Evolutionary conservation across 164 flowering plant species (phyloP), one percentile per base, ranked within the genome.

Genomic region (Stephania japonica): DNA sequence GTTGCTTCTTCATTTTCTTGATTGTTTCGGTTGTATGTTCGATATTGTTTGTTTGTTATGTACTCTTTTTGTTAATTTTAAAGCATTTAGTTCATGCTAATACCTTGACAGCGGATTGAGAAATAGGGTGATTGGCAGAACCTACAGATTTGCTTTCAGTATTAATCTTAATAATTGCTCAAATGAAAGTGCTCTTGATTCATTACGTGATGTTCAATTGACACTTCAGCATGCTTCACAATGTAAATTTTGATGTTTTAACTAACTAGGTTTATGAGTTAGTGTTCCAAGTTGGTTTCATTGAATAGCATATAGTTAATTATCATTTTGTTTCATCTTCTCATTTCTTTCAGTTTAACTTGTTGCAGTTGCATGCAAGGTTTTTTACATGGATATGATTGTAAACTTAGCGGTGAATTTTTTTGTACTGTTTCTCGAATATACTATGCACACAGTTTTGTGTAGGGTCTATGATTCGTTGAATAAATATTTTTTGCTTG

Each of bases 341-440:
- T 25, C 47, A 65, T 25, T 62, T 16, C 47, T 65, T 67, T 77
- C 71, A 72, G 75, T 44, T 84, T 87, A 78, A 84, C 88, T 75
- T 81, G 42, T 67, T 86, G 78, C 78, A 86, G 89, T 84, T 88
- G 75, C 78, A 83, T 87, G 88, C 89, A 85, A 87, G 89, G 72
- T 78, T 59, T 79, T 43, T 73, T 78, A 42, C 80, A 76, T 75
- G 87, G 86, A 74, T 81, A 78, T 75, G 75, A 80, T 77, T 83
- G 69, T 76, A 75, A 80, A 72, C 76, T 61, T 84, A 74, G 74
- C 70, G 78, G 78, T 79, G 80, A 81, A 79, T 78, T 66, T 61
- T 70, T 73, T 79, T 82, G 84, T 77, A 71, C 80, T 68, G 78
- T 77, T 77, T 72, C 72, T 73, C 74, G 75, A 75, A 67, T 68